Conservation (phyloP, 2,329 filamentous ascomycete genomes). For the Fusarium sp. region DNA sequence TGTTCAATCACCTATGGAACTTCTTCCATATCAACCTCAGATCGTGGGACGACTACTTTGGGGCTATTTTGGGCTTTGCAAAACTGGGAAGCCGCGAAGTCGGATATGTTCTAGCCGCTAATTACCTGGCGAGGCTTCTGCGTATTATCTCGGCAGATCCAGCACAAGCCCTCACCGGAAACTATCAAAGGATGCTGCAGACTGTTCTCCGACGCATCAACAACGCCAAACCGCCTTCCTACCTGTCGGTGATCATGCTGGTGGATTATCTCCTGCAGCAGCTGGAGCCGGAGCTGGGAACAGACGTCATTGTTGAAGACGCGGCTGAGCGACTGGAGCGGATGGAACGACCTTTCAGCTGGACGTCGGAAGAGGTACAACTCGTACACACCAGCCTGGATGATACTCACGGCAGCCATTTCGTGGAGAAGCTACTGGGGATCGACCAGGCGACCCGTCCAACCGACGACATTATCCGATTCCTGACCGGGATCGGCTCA, state of each 20-base stretch:
- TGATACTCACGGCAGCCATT: slow-evolving; percentile 56
- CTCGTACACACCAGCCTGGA: slow-evolving; percentile 56
- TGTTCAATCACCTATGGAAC: slow-evolving; percentile 70
- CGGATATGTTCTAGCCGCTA: slow-evolving; percentile 67
- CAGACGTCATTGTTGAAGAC: slow-evolving; percentile 53
- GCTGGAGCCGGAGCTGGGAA: slow-evolving; percentile 54
- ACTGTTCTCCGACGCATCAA: slow-evolving; percentile 63
- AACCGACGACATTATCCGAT: slow-evolving; percentile 67
- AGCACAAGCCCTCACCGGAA: slow-evolving; percentile 60
- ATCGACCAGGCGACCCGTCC: slow-evolving; percentile 67
- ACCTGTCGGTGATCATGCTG: slow-evolving; percentile 64
- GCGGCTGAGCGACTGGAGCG: slow-evolving; percentile 54
- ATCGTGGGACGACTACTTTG: slow-evolving; percentile 83
- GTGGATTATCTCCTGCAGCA: slow-evolving; percentile 58
- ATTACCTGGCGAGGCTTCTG: slow-evolving; percentile 70
- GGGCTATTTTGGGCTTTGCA: slow-evolving; percentile 75
- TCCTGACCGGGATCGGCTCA: slow-evolving; percentile 65
- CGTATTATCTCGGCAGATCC: slow-evolving; percentile 72
- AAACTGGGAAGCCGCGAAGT: slow-evolving; percentile 70
- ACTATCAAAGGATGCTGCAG: slow-evolving; percentile 67
- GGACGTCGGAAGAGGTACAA: slow-evolving; percentile 60
- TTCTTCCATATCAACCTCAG: slow-evolving; percentile 71
- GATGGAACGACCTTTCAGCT: slow-evolving; percentile 53
- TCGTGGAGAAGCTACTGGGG: slow-evolving; percentile 74
- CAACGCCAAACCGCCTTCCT: slow-evolving; percentile 64